Evolutionary conservation across 2,329 filamentous ascomycete species (phyloP), one percentile per base, ranked within the genome.

Genomic region (Aspergillus udagawae): DNA sequence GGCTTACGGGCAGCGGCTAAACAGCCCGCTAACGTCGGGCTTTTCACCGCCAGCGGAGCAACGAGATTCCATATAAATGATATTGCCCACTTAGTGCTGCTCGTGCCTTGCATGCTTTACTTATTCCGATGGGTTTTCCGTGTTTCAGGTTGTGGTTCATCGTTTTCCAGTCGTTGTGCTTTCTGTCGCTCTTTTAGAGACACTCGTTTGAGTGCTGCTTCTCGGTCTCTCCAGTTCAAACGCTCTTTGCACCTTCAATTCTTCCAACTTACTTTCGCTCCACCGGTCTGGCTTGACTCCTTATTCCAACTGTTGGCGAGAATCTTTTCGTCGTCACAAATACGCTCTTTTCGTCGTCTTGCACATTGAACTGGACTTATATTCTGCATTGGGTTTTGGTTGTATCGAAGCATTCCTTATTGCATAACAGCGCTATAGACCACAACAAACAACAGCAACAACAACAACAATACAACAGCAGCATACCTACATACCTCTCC

Each of bases 111-210:
- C 42, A 45, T 21, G 42, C n/a, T 27, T 47, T 47, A 47, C 44
- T 47, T 21, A 47, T 47, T 47, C 10, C n/a, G 44, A 47, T 47
- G 44, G 44, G 23, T 47, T 47, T 47, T 47, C 44, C 44, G 44
- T 47, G 63, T 65, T 67, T 65, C 68, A 65, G 65, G 62, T 64
- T 56, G 63, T 62, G 59, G 53, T 60, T 55, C 51, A 58, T 66
- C 61, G 54, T 50, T 60, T 60, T 66, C 63, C 65, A 65, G 65
- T 69, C 65, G 60, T 66, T 65, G 56, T 64, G 63, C 59, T 54
- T 61, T 65, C 64, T 64, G 61, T 68, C 68, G 58, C 65, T 72
- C 69, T 66, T 70, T 70, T 71, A 63, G 69, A 69, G 67, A 67
- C 64, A 41, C 61, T 57, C 49, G 49, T 64, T 63, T 65, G 55